phyloP scores from a whole-genome alignment of 2,329 filamentous ascomycete genomes.

The Plectosphaerella cucumerina region DNA sequence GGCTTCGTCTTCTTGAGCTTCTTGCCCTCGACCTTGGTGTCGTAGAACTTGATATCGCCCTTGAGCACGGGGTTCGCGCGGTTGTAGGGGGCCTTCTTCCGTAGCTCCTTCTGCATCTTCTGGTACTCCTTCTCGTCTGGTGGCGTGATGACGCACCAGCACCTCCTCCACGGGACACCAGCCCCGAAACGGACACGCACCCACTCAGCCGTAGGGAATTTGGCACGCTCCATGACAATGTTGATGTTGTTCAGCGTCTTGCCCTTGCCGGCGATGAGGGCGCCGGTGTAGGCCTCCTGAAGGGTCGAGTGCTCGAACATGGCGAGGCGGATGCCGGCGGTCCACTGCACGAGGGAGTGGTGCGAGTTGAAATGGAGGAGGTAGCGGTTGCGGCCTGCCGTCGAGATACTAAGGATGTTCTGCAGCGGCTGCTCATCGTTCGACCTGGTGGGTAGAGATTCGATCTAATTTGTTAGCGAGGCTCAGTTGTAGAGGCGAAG shows the following conservation, averaged over 20 bases:
- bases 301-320: slow-evolving; percentile 93
- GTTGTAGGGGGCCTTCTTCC: slow-evolving; percentile 77
- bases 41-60: slow-evolving; percentile 93
- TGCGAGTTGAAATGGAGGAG: slow-evolving; percentile 94
- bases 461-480: slow-evolving; percentile 52
- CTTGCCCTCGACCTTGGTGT: slow-evolving; percentile 67
- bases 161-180: slow-evolving; percentile 91
- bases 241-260: slow-evolving; percentile 86
- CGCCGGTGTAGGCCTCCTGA: slow-evolving; percentile 95
- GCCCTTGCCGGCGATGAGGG: slow-evolving; percentile 91
- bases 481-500: neutral
- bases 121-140: slow-evolving; percentile 90
- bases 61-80: slow-evolving; percentile 64
- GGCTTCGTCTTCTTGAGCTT: slow-evolving; percentile 88
- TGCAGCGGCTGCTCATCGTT: slow-evolving; percentile 74
- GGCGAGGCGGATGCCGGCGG: slow-evolving; percentile 83
- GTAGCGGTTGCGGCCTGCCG: slow-evolving; percentile 92
- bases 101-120: slow-evolving; percentile 78
- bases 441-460: slow-evolving; percentile 82
- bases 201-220: slow-evolving; percentile 83
- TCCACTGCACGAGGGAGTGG: slow-evolving; percentile 93
- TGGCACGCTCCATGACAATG: slow-evolving; percentile 77
- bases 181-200: slow-evolving; percentile 92
- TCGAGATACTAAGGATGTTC: slow-evolving; percentile 94
- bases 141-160: slow-evolving; percentile 92